These are phyloP conservation scores for Aureobasidium pullulans DNA, from an alignment of 2,329 filamentous ascomycete species.

Conservation along the genomic window DNA sequence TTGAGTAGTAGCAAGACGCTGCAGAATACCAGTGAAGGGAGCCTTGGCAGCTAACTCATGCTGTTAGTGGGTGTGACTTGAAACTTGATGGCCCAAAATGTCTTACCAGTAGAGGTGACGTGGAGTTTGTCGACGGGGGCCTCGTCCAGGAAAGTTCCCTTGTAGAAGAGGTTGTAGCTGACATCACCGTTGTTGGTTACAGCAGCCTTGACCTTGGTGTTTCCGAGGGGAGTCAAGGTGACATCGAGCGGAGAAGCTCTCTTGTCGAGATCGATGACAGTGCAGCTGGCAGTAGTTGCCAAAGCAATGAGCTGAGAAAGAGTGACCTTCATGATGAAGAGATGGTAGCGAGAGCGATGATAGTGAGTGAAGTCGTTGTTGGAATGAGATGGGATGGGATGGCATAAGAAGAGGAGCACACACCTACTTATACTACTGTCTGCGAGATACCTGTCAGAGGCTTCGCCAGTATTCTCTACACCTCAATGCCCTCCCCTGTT, in stretches of 20 bases:
- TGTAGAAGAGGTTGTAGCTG: slow-evolving; percentile 22
- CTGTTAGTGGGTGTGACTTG: background rate
- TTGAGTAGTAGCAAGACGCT: slow-evolving; percentile 39
- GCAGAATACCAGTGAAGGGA: slow-evolving; percentile 46
- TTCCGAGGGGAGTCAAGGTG: slow-evolving; percentile 18
- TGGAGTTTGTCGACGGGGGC: slow-evolving; percentile 22
- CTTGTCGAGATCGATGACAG: slow-evolving; percentile 20
- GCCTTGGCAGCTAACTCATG: slow-evolving; percentile 16
- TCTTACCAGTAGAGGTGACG: slow-evolving; percentile 19
- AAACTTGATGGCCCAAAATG: background rate
- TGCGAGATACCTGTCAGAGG: background rate
- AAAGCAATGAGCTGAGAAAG: slow-evolving; percentile 13
- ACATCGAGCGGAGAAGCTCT: slow-evolving; percentile 20
- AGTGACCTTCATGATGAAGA: slow-evolving; percentile 5
- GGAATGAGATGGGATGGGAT: background rate
- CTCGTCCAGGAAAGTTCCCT: slow-evolving; percentile 22
- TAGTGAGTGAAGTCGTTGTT: background rate
- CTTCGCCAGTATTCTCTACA: too few relatives aligned
- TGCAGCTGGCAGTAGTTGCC: slow-evolving; percentile 15
- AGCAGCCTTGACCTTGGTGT: slow-evolving; percentile 21
- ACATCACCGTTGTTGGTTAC: slow-evolving; percentile 21
- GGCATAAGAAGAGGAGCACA: background rate
- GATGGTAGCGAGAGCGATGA: background rate
- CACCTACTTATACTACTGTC: background rate
- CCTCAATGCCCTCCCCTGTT: background rate